Base-by-base conservation (phyloP, 305 asterid genomes). In the Fraxinus paxiana region DNA sequence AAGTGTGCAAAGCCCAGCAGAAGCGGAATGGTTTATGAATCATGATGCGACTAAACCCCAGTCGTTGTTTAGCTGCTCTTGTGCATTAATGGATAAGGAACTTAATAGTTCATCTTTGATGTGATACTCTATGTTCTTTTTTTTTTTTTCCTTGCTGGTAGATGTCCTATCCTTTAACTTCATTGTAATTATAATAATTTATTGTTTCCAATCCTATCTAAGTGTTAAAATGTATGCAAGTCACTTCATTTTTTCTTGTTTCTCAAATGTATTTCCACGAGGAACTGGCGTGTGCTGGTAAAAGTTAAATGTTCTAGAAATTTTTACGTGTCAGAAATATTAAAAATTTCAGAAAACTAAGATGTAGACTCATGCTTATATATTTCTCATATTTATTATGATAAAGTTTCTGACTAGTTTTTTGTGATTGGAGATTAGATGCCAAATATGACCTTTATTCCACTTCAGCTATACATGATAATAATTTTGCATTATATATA, bases 341-440 rank as follows among this genome's bases (percentile, higher is more conserved):
- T 51, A 13, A 15, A 30, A 28, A 3, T 65, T 26, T 24, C 7
- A 65, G 35, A 12, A 12, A 69, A 31, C 22, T 69, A 15, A 69
- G n/a, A 69, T 69, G 38, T 69, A 13, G 74, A 31, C 38, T 69
- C 9, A 3, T 69, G 10, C 20, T 30, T 30, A 15, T 48, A 34
- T 20, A 54, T 0, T 41, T 34, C 9, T 67, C 76, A 48, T 54
- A 2, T 67, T 69, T 46, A n/a, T 30, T 43, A 7, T 37, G 5
- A 30, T 26, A 30, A 67, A 30, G 17, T 56, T 7, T 35, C 41
- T 18, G 37, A 22, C 37, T 13, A 18, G 74, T 67, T 26, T 30
- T 2, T 67, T 30, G 74, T 67, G 18, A 67, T 46, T 73, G 20
- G 75, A n/a, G 79, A 35, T 83, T 12, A 38, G 30, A 48, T 73